Evolutionary conservation across 495 filamentous ascomycete genomes (phyloP).

Genomic region (Arthonia radiata): DNA sequence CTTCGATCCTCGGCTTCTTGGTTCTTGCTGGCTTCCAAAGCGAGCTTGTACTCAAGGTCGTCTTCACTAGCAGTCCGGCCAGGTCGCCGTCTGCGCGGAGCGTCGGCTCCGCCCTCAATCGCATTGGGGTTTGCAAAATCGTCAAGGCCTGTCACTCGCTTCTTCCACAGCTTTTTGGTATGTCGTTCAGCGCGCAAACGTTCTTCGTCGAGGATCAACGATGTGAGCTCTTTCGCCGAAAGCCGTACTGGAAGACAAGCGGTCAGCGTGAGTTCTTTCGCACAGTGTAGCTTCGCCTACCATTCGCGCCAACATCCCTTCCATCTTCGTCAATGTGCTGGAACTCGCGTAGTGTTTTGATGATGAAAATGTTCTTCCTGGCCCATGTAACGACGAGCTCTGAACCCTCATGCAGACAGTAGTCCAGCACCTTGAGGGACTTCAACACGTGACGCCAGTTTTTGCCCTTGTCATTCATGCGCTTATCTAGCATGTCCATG

Average conservation of each 20-base stretch:
- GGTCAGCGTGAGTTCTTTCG: conserved; percentile 2
- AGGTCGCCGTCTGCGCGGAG: conserved; percentile 9
- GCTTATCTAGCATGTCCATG: conserved; percentile 99
- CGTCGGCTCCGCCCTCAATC: conserved; percentile 5
- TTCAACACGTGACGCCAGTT: conserved; percentile 99
- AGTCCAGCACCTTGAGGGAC: conserved; percentile 91
- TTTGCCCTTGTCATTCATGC: conserved; percentile 97
- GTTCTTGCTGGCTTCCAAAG: conserved; percentile 86
- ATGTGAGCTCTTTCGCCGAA: conserved; percentile 86
- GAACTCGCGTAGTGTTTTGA: conserved; percentile 95
- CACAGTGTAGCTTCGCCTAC: conserved; percentile 20
- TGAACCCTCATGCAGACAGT: conserved; percentile 91
- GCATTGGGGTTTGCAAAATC: conserved; percentile 26
- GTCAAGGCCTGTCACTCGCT: conserved; percentile 75
- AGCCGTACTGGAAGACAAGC: conserved; percentile 45
- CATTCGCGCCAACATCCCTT: conserved; percentile 83
- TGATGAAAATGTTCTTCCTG: conserved; percentile 90
- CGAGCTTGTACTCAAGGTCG: conserved; percentile 76
- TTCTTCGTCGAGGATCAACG: conserved; percentile 88
- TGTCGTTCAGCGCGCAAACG: conserved; percentile 71
- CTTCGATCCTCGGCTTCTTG: conserved; percentile 85
- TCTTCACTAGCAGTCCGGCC: conserved; percentile 75
- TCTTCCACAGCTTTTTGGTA: conserved; percentile 91
- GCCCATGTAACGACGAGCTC: conserved; percentile 96
- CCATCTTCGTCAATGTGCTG: conserved; percentile 87